Conservation (phyloP, 108 stramenopile genomes). For the Epipyxis sp. region DNA sequence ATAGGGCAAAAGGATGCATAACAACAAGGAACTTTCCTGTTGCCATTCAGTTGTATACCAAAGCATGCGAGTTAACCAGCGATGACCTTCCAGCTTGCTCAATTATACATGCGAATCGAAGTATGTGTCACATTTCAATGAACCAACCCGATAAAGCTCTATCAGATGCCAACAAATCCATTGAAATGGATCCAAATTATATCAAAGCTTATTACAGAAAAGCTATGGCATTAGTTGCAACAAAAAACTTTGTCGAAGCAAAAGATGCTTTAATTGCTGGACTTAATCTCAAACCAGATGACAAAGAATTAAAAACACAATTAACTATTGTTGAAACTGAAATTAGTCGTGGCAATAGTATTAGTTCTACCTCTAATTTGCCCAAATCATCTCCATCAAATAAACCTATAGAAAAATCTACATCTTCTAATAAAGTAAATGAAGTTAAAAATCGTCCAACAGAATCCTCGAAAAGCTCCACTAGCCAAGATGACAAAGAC, state of each 20-base stretch:
- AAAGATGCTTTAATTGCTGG: not conserved
- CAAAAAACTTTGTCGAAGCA: not conserved
- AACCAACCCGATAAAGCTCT: not conserved
- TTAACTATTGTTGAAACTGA: not conserved
- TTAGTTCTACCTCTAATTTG: not conserved
- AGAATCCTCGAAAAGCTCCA: not conserved
- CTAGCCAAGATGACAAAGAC: not conserved
- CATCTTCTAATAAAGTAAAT: not conserved
- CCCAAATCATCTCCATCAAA: not conserved
- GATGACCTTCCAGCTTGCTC: not conserved
- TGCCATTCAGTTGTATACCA: slow-evolving; percentile 18
- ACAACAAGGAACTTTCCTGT: slow-evolving; percentile 13
- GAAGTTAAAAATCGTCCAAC: not conserved
- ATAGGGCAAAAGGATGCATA: slow-evolving; percentile 20
- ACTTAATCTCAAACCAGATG: not conserved
- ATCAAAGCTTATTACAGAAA: slow-evolving; percentile 17
- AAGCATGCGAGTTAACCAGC: not conserved
- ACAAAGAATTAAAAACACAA: slow-evolving; percentile 17
- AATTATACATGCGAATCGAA: slow-evolving; percentile 22
- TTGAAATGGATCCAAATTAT: slow-evolving; percentile 15
- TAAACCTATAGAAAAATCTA: not conserved
- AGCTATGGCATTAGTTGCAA: not conserved
- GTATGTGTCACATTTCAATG: slow-evolving; percentile 13
- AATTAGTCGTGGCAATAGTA: not conserved
- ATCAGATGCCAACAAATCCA: slow-evolving; percentile 9